Evolutionary conservation across 805 yeast species (phyloP), one percentile per base, ranked within the genome.

Genomic region (Yarrowia hollandica): DNA sequence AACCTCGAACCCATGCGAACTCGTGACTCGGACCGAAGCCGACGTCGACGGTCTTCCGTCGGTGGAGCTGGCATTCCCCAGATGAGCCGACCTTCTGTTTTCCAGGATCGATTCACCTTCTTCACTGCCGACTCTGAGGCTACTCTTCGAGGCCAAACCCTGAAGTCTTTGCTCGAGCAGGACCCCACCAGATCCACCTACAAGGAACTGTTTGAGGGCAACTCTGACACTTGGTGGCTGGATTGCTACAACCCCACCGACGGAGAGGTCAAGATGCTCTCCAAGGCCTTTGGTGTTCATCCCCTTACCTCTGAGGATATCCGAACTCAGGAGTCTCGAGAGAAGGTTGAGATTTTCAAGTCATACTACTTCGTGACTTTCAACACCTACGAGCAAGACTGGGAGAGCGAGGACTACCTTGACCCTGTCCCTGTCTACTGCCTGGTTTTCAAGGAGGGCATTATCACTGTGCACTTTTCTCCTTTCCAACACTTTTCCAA

Each of bases 251-350:
- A 96, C 69, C 98, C 99, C 7, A 90, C 97, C 0, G 98, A 92
- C 69, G 85, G 84, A 18, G 99, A 94, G 74, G 90, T 94, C 96
- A 87, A 88, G 69, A 85, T 89, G 66, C 72, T 94, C 35, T 86
- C 97, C 10, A 91, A 91, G 67, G 94, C 97, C 0, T 92, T 92
- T 72, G 97, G 97, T 9, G 88, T 92, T 73, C 99, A 92, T 76
- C 99, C 99, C 31, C 83, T 92, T 77, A 92, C 99, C 0, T 90
- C 97, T 1, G 99, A 92, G 75, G 99, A 92, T 83, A 91, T 92
- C 64, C 78, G 96, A 61, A 88, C 90, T 82, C 96, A 91, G 74
- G 99, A 92, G 75, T 83, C 96, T 19, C 90, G 99, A 74, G 99
- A 92, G 75, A 92, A 92, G 73, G 97, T 92, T 26, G 99, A 92